These are phyloP conservation scores for Naematelia encephala DNA, from an alignment of 768 basidiomycete species.

Conservation along the genomic window DNA sequence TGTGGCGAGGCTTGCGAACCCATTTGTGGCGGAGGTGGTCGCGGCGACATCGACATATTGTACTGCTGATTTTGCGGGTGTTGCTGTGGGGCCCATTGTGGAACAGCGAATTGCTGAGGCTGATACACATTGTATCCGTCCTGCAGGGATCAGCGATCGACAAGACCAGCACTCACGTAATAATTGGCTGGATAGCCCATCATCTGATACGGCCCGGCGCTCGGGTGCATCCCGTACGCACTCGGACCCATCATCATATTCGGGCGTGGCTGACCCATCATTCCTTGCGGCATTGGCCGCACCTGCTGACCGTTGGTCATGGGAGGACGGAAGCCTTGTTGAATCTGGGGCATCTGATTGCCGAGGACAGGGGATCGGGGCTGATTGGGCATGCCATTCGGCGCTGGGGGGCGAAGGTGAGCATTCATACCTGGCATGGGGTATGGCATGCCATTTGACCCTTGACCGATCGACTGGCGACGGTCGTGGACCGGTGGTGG, in stretches of 20 bases:
- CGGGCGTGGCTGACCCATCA: background rate
- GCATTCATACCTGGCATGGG: slow-evolving; percentile 14
- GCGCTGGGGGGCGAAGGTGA: slow-evolving; percentile 23
- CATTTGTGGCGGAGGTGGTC: slow-evolving; percentile 19
- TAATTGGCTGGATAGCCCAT: slow-evolving; percentile 28
- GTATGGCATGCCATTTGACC: slow-evolving; percentile 16
- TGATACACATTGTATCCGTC: slow-evolving; percentile 29
- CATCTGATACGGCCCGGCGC: slow-evolving; percentile 30
- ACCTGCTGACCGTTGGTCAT: slow-evolving; percentile 23
- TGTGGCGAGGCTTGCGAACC: slow-evolving; percentile 23
- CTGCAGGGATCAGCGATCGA: slow-evolving; percentile 7
- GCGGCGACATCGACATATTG: slow-evolving; percentile 28
- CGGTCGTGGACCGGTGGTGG: slow-evolving; percentile 19
- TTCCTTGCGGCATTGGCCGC: slow-evolving; percentile 12
- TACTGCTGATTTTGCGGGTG: slow-evolving; percentile 29
- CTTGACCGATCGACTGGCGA: slow-evolving; percentile 27
- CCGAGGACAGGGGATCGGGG: slow-evolving; percentile 31
- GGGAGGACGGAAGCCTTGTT: slow-evolving; percentile 34
- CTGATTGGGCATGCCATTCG: slow-evolving; percentile 8
- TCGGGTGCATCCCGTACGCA: slow-evolving; percentile 21
- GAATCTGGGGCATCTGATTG: slow-evolving; percentile 31
- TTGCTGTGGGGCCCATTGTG: slow-evolving; percentile 38
- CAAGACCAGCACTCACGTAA: slow-evolving; percentile 33
- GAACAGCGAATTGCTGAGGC: slow-evolving; percentile 29
- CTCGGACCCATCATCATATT: slow-evolving; percentile 1